Evolutionary conservation across 495 filamentous ascomycete genomes (phyloP).

Genomic region (Xylaria cubensis): DNA sequence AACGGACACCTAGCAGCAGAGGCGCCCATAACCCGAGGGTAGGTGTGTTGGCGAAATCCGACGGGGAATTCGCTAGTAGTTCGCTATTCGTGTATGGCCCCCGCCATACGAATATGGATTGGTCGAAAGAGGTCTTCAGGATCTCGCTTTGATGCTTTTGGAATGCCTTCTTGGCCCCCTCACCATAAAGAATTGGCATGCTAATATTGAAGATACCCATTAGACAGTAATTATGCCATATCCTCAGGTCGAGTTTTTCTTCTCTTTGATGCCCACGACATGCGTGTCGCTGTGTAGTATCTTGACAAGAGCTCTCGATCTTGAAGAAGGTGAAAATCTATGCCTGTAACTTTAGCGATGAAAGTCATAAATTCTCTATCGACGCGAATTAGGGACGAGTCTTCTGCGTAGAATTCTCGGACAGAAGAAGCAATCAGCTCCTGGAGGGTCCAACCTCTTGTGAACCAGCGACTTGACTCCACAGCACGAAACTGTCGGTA

Average conservation of each 20-base stretch:
- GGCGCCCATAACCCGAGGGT: background rate
- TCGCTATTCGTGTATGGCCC: background rate
- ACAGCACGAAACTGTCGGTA: background rate
- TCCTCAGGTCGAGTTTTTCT: background rate
- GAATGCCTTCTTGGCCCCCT: background rate
- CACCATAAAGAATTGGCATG: background rate
- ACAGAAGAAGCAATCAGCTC: background rate
- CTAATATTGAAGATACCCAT: background rate
- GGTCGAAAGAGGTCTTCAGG: background rate
- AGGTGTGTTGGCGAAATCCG: background rate
- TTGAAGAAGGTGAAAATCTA: background rate
- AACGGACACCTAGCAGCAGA: background rate
- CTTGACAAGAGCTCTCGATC: background rate
- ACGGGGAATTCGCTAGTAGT: background rate
- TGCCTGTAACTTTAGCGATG: background rate
- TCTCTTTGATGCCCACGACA: constrained; percentile 4
- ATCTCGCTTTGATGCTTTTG: background rate
- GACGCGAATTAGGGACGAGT: background rate
- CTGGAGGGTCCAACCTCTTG: background rate
- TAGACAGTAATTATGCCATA: background rate
- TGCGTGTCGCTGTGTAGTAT: background rate
- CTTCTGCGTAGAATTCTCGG: background rate
- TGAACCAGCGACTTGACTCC: background rate
- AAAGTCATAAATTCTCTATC: background rate
- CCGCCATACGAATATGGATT: background rate